A percentile compares a stretch with the other conserved stretches of the same genome.
These are phyloP conservation scores for Smallanthus sonchifolius DNA, from an alignment of 129 eudicot genomes.

Conservation along the genomic window DNA sequence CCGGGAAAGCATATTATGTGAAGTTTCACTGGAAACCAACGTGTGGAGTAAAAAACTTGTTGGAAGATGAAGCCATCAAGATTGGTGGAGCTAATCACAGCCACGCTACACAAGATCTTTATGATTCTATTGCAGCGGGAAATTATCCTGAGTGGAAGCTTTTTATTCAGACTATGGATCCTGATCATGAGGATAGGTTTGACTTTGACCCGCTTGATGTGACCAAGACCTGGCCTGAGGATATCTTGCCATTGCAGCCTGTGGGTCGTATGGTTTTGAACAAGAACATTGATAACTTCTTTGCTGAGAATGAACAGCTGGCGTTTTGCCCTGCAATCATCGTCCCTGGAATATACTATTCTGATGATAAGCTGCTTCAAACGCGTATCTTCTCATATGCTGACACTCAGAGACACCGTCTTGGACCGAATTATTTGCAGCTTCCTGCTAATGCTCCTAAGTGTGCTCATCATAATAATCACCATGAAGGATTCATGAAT, in stretches of 20 bases:
- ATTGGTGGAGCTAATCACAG: constrained; percentile 69
- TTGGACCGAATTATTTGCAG: constrained; percentile 71
- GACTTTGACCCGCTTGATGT: constrained; percentile 82
- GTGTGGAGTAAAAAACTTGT: constrained; percentile 55
- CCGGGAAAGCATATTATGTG: constrained; percentile 63
- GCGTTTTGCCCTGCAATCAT: constrained; percentile 69
- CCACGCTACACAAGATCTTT: constrained; percentile 69
- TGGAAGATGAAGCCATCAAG: constrained; percentile 57
- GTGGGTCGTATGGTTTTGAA: constrained; percentile 80
- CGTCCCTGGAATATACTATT: constrained; percentile 69
- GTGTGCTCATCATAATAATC: constrained; percentile 70
- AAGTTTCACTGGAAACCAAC: constrained; percentile 86
- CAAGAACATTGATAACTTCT: constrained; percentile 79
- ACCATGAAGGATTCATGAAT: constrained; percentile 74
- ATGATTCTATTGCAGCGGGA: constrained; percentile 70
- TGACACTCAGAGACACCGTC: constrained; percentile 77
- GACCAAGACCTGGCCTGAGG: constrained; percentile 86
- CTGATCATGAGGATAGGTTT: constrained; percentile 67
- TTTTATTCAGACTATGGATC: constrained; percentile 63
- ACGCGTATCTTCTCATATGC: constrained; percentile 62
- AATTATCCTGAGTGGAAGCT: constrained; percentile 76
- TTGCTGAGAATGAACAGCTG: constrained; percentile 79
- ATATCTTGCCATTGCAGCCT: constrained; percentile 68
- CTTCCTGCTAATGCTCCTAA: constrained; percentile 80
- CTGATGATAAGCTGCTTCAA: constrained; percentile 76